Evolutionary conservation across 345 rosid species (phyloP).

Genomic region (Microthlaspi erraticum): DNA sequence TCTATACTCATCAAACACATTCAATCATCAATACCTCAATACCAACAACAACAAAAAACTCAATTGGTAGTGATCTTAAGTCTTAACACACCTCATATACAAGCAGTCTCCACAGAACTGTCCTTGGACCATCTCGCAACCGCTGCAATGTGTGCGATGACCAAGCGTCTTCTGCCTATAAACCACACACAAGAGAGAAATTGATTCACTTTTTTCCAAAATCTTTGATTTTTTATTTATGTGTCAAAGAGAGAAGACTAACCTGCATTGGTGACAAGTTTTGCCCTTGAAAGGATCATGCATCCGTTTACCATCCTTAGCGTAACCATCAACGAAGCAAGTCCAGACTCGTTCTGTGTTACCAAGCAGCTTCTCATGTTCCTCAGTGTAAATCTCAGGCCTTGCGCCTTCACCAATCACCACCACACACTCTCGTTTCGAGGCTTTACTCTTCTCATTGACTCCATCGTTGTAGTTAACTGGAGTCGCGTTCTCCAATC

Average conservation of each 20-base stretch:
- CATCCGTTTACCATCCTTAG: slow-evolving; percentile 68
- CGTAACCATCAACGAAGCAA: slow-evolving; percentile 79
- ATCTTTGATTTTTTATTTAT: too few relatives aligned
- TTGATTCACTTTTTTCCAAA: too few relatives aligned
- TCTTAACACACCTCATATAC: slow-evolving; percentile 65
- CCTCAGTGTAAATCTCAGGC: slow-evolving; percentile 75
- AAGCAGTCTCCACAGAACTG: slow-evolving; percentile 96
- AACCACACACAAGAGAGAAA: too few relatives aligned
- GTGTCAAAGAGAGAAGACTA: not conserved
- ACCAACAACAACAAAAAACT: not conserved
- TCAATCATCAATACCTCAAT: not conserved
- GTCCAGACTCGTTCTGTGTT: slow-evolving; percentile 82
- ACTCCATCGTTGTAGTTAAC: slow-evolving; percentile 58
- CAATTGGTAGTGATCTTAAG: slow-evolving; percentile 12
- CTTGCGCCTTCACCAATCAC: slow-evolving; percentile 56
- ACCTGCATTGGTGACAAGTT: slow-evolving; percentile 98
- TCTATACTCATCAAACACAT: slow-evolving; percentile 44
- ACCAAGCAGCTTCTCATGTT: slow-evolving; percentile 78
- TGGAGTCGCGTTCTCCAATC: slow-evolving; percentile 74
- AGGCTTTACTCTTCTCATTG: slow-evolving; percentile 36
- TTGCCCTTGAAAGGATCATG: slow-evolving; percentile 84
- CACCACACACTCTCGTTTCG: not conserved
- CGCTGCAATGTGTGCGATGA: slow-evolving; percentile 67
- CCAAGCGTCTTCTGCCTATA: slow-evolving; percentile 97
- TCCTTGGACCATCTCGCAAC: slow-evolving; percentile 76